Base-by-base conservation (phyloP, 1,139 yeast genomes). In the Taphrina flavorubra region DNA sequence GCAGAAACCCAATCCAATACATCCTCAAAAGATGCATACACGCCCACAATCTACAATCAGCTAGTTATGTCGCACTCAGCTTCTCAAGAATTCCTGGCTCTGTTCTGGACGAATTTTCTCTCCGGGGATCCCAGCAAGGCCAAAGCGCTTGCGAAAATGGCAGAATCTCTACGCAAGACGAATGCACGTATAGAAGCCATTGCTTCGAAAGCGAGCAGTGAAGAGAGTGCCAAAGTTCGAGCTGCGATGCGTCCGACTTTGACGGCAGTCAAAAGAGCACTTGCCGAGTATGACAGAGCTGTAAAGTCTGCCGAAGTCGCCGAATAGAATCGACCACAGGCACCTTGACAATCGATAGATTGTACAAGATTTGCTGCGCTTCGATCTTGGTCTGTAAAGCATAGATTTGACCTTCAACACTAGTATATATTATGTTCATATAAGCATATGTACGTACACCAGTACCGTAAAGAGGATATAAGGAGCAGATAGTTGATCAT, bases 41-140 rank as follows among this genome's bases (percentile, higher is more conserved):
- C 67, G 1, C 51, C 61, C 37, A 63, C 66, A 8, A 53, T 67
- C 8, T 58, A 57, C 57, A 53, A 61, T 6, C 64, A 57, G 14
- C 55, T 67, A 20, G 53, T 47, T 11, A 59, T 61, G 56, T 70
- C 74, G 20, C 92, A 88, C 75, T 84, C 87, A 1, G 87, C 92
- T 0, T 84, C 91, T 0, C 82, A 86, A 51, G 94, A 88, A 76
- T 88, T 88, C 74, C 76, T 88, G 59, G 83, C 86, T 69, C 92
- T 88, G 76, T 88, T 88, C 75, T 88, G 91, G 88, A 76, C 82
- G 6, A 86, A 85, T 74, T 86, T 85, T 73, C 83, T 83, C 72
- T 84, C 86, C 40, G 85, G 86, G 13, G 88, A 86, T 67, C 81
- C 85, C 18, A 34, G 14, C 36, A 65, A 57, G 16, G 68, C 68